Evolutionary conservation across 75 land plant genomes (phyloP).

Genomic region (Gnetum montanum): DNA sequence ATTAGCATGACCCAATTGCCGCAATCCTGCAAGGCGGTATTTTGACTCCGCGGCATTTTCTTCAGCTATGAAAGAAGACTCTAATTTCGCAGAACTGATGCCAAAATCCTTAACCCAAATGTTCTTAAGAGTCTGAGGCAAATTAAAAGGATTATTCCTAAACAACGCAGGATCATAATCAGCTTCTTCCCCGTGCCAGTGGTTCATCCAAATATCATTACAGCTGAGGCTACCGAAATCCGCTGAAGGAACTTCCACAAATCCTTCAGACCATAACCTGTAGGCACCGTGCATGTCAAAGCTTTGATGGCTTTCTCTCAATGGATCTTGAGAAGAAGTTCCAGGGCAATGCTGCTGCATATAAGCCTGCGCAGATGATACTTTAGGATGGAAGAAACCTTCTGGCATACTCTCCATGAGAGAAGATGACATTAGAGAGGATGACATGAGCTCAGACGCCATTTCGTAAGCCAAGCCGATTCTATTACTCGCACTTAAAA

Average conservation of each 20-base stretch:
- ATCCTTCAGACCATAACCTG: background rate
- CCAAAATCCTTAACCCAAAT: slow-evolving; percentile 3
- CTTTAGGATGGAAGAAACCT: too few relatives aligned
- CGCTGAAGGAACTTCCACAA: background rate
- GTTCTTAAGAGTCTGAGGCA: background rate
- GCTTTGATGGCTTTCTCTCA: too few relatives aligned
- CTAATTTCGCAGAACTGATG: slow-evolving; percentile 1
- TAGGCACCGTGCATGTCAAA: background rate
- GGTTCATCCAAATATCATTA: background rate
- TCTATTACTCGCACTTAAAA: too few relatives aligned
- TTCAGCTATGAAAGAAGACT: background rate
- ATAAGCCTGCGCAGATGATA: too few relatives aligned
- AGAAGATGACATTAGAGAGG: too few relatives aligned
- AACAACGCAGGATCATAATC: background rate
- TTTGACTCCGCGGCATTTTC: background rate
- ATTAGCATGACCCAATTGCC: slow-evolving; percentile 1
- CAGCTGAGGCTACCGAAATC: background rate
- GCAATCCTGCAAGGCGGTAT: background rate
- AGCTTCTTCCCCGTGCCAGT: background rate
- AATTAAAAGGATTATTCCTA: background rate
- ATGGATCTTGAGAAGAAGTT: too few relatives aligned
- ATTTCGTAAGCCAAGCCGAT: too few relatives aligned
- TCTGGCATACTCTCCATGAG: too few relatives aligned
- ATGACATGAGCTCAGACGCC: too few relatives aligned
- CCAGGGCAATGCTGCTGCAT: too few relatives aligned